Conservation (phyloP, 1,284 basidiomycete species). For the Pyrrhoderma lamaoense region DNA sequence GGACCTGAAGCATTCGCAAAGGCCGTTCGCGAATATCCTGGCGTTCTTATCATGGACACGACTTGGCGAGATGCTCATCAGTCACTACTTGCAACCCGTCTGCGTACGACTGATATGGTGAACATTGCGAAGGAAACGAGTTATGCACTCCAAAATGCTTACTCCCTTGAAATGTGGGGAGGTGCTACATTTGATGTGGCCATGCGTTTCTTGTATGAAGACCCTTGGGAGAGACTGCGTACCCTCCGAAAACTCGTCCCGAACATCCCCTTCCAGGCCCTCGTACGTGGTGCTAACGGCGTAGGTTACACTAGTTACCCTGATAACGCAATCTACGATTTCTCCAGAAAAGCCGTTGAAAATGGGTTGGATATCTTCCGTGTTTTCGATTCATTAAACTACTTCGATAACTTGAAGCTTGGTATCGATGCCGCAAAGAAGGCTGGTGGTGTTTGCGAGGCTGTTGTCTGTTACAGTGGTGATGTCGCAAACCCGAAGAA, state of each 20-base stretch:
- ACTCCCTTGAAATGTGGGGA: slow-evolving; percentile 98
- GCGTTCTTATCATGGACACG: slow-evolving; percentile 95
- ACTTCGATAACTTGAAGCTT: slow-evolving; percentile 92
- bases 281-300: slow-evolving; percentile 98
- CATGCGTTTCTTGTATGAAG: slow-evolving; percentile 99
- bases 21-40: slow-evolving; percentile 94
- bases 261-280: slow-evolving; percentile 97
- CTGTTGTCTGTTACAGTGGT: slow-evolving; percentile 98
- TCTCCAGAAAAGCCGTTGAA: slow-evolving; percentile 97
- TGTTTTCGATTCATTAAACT: slow-evolving; percentile 98
- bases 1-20: slow-evolving; percentile 99
- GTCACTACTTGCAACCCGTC: slow-evolving; percentile 91
- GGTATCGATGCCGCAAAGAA: slow-evolving; percentile 99
- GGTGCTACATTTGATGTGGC: slow-evolving; percentile 99
- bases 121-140: slow-evolving; percentile 99
- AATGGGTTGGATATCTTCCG: slow-evolving; percentile 99
- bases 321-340: slow-evolving; percentile 99
- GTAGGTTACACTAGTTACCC: slow-evolving; percentile 99
- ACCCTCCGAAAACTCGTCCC: slow-evolving; percentile 93
- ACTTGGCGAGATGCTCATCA: slow-evolving; percentile 99
- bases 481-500: slow-evolving; percentile 94
- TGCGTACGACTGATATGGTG: slow-evolving; percentile 95
- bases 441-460: slow-evolving; percentile 96
- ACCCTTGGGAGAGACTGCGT: slow-evolving; percentile 98
- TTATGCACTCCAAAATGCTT: slow-evolving; percentile 92